phyloP scores from a whole-genome alignment of 805 yeast species.

The Candida chauliodis region DNA sequence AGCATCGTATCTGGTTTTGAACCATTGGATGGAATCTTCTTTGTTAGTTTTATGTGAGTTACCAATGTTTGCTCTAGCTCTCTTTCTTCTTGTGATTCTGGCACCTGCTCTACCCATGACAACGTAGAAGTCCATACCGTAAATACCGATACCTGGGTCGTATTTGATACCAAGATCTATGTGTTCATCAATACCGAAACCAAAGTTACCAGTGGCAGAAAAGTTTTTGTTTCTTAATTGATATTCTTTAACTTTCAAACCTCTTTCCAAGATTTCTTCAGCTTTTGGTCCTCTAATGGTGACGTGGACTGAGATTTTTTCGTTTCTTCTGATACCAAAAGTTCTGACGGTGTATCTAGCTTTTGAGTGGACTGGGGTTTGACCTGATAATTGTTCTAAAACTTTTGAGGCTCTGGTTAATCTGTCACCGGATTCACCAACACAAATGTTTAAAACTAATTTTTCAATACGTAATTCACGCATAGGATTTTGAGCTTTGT shows the following conservation, averaged over 20 bases:
- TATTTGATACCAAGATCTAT: slow-evolving; percentile 99
- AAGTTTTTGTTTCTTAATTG: slow-evolving; percentile 93
- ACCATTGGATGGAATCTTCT: slow-evolving; percentile 96
- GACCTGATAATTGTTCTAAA: slow-evolving; percentile 99
- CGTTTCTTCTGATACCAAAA: slow-evolving; percentile 99
- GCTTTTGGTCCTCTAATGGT: slow-evolving; percentile 99
- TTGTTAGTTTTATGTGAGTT: slow-evolving; percentile 86
- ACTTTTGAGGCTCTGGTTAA: slow-evolving; percentile 99
- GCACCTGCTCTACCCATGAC: slow-evolving; percentile 99
- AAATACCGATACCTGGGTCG: slow-evolving; percentile 99
- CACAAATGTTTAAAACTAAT: slow-evolving; percentile 99
- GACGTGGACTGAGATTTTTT: slow-evolving; percentile 98
- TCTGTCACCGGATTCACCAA: slow-evolving; percentile 99
- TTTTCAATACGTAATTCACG: slow-evolving; percentile 99
- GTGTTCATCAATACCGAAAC: slow-evolving; percentile 99
- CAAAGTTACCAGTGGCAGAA: slow-evolving; percentile 99
- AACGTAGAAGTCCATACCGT: slow-evolving; percentile 99
- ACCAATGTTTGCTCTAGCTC: slow-evolving; percentile 85
- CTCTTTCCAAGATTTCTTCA: slow-evolving; percentile 97
- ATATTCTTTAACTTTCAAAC: slow-evolving; percentile 99
- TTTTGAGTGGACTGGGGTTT: slow-evolving; percentile 99
- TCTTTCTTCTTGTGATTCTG: slow-evolving; percentile 98
- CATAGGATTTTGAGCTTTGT: slow-evolving; percentile 82
- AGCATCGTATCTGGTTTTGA: slow-evolving; percentile 99
- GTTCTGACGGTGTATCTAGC: slow-evolving; percentile 99